Base-by-base conservation (phyloP, 768 basidiomycete species). In the Cystobasidium onofrii region DNA sequence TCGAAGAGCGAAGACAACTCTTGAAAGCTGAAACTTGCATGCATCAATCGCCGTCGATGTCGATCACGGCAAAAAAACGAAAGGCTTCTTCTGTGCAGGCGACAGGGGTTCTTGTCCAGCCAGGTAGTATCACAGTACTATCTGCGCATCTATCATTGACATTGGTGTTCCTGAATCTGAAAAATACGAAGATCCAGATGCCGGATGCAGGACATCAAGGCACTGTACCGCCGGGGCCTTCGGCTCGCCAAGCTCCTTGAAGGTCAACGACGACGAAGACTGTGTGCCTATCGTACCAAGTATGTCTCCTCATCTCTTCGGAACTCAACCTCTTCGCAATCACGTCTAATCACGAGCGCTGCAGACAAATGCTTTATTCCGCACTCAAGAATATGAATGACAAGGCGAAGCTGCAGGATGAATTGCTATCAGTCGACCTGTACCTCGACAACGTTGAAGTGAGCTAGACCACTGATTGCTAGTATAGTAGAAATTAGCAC, bases 361-460 rank as follows among this genome's bases (percentile, higher is more conserved):
- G 27, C 52, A 71, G 69, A 36, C 50, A 71, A 31, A 71, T 71
- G 52, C 39, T 71, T 7, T 23, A n/a, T 15, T 23, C 31, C 17
- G 69, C 69, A 1, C 60, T 29, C 15, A 23, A 41, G 2, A 33
- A 55, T 3, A 23, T 34, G 2, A 60, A 55, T 27, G 41, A 55
- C 18, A 3, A 15, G 4, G 12, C n/a, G 15, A 60, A 71, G n/a
- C 17, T 60, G 7, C 34, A 55, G 33, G 27, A 55, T 17, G 50
- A 29, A 54, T 34, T 71, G 20, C 4, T 71, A 3, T 20, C 18
- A 10, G 69, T 46, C 20, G 69, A 71, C 31, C n/a, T 71, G 12
- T 71, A 71, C 69, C 69, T 71, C 18, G 69, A 71, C 27, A 23
- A 71, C 9, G 39, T 71, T 12, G 29, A 60, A 29, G 69, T 71